Evolutionary conservation across 345 rosid species (phyloP).

Genomic region (Clarkia xantiana): DNA sequence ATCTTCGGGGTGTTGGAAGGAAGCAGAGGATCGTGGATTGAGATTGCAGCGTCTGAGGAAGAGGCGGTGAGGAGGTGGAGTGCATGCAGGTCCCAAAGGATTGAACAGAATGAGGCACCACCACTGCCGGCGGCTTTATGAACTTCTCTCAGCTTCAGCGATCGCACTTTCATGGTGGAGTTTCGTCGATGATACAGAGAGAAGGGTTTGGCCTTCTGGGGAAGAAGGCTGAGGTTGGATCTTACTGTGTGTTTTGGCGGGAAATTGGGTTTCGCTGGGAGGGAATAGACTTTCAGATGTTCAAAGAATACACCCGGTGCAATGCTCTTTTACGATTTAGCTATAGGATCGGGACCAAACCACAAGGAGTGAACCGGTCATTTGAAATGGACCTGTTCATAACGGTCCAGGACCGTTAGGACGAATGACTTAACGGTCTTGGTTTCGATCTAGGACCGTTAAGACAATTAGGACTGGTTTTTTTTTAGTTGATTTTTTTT

Average conservation of each 20-base stretch:
- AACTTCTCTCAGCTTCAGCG: constrained; percentile 73
- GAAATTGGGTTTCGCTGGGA: constrained; percentile 14
- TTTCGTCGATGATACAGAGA: neutral
- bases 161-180: constrained; percentile 55
- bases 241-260: constrained; percentile 4
- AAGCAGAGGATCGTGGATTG: constrained; percentile 60
- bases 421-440: no score
- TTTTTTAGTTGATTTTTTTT: no score
- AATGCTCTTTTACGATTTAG: no score
- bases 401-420: no score
- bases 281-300: neutral
- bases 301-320: no score
- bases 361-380: no score
- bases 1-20: constrained; percentile 44
- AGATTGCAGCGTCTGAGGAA: constrained; percentile 59
- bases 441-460: no score
- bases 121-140: constrained; percentile 36
- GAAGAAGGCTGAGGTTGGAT: constrained; percentile 8
- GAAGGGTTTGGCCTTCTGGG: constrained; percentile 1
- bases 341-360: no score
- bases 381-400: no score
- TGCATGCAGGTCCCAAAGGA: constrained; percentile 77
- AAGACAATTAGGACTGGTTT: no score
- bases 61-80: constrained; percentile 73
- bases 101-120: constrained; percentile 59